Conservation (phyloP, 148 eudicot genomes). For the Vaccinium myrtillus region DNA sequence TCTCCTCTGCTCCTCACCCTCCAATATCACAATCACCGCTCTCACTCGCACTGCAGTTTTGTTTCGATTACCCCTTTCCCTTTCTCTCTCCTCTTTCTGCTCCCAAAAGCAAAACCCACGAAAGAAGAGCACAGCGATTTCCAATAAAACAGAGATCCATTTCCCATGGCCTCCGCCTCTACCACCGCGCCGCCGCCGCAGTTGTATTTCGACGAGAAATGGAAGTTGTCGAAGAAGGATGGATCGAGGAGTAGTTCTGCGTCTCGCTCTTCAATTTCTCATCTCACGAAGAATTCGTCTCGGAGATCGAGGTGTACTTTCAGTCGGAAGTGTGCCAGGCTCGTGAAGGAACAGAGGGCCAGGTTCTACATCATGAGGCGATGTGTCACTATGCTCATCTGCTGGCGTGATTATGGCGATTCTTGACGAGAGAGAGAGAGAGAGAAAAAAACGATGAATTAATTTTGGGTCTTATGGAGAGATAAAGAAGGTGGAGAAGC, state of each 20-base stretch:
- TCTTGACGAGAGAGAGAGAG: slow-evolving; percentile 28
- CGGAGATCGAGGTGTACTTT: slow-evolving; percentile 54
- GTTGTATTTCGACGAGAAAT: slow-evolving; percentile 51
- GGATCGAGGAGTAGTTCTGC: slow-evolving; percentile 25
- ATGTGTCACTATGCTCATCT: slow-evolving; percentile 77
- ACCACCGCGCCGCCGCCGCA: slow-evolving; percentile 8
- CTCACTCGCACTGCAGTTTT: background rate
- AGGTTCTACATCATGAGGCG: slow-evolving; percentile 81
- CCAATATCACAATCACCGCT: background rate
- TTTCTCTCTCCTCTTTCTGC: background rate
- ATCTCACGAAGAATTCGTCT: slow-evolving; percentile 35
- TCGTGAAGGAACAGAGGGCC: slow-evolving; percentile 83
- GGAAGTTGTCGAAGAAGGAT: slow-evolving; percentile 65
- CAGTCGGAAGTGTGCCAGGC: slow-evolving; percentile 63
- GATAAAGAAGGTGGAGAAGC: background rate
- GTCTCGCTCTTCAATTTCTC: slow-evolving; percentile 29
- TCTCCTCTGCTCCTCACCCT: background rate
- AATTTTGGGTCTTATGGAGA: no score
- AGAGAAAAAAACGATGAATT: background rate
- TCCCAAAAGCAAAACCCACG: background rate
- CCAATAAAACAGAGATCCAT: background rate
- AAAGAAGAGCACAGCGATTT: background rate
- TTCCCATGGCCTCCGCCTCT: slow-evolving; percentile 19
- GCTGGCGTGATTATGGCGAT: slow-evolving; percentile 77
- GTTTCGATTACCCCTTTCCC: no score